These are phyloP conservation scores for Rhazya stricta DNA, from an alignment of 257 asterid genomes.

Conservation along the genomic window DNA sequence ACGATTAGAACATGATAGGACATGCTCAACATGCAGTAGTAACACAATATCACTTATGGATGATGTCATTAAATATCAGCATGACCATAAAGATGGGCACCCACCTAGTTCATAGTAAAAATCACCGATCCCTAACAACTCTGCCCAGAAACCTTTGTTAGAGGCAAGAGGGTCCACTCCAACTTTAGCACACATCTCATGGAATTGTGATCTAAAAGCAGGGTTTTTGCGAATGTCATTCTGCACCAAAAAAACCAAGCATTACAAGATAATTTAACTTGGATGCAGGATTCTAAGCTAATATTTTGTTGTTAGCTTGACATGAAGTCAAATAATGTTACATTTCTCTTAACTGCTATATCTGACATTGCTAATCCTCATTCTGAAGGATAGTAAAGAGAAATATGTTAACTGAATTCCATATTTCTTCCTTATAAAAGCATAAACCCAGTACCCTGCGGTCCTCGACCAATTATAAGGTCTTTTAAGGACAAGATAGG, in stretches of 20 bases:
- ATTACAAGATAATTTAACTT: background rate
- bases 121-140: constrained; percentile 91
- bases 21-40: background rate
- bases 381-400: background rate
- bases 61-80: background rate
- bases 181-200: constrained; percentile 99
- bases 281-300: background rate
- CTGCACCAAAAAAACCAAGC: constrained; percentile 35
- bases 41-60: background rate
- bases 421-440: background rate
- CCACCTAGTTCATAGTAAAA: constrained; percentile 97
- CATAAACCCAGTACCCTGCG: background rate
- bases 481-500: background rate
- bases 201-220: constrained; percentile 89
- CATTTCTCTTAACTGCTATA: background rate
- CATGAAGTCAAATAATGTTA: background rate
- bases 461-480: background rate
- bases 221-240: constrained; percentile 97
- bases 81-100: constrained; percentile 28
- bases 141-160: constrained; percentile 99
- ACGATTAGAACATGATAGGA: background rate
- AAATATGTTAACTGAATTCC: background rate
- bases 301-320: background rate
- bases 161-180: constrained; percentile 99
- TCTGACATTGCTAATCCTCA: constrained; percentile 2